Conservation (phyloP, 1,284 basidiomycete species). For the Cryptococcus wingfieldii region DNA sequence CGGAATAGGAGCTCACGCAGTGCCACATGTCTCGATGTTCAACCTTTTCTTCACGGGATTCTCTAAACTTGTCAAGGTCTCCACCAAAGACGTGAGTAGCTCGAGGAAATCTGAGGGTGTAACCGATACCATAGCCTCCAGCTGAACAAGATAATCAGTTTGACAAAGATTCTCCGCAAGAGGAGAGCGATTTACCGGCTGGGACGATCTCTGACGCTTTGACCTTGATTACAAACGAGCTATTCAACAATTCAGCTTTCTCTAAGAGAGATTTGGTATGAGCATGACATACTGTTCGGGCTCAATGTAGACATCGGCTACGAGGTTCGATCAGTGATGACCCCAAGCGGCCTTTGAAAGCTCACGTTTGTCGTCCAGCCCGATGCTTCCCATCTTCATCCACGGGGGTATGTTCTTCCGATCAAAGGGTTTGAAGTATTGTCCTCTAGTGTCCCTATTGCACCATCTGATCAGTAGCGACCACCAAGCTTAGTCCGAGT, state of each 20-base stretch:
- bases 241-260: slow-evolving; percentile 6
- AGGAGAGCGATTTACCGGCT: slow-evolving; percentile 54
- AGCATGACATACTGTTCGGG: slow-evolving; percentile 40
- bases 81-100: slow-evolving; percentile 64
- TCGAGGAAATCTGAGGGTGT: slow-evolving; percentile 72
- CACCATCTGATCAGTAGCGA: slow-evolving; percentile 16
- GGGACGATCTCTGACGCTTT: slow-evolving; percentile 83
- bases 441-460: slow-evolving; percentile 30
- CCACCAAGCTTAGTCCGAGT: not conserved
- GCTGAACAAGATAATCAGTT: slow-evolving; percentile 14
- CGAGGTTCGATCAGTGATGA: not conserved
- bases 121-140: slow-evolving; percentile 36
- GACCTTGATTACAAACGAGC: slow-evolving; percentile 65
- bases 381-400: slow-evolving; percentile 37
- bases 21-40: slow-evolving; percentile 47
- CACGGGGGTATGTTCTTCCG: slow-evolving; percentile 38
- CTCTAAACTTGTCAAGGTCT: slow-evolving; percentile 30
- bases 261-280: not conserved
- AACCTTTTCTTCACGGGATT: slow-evolving; percentile 33
- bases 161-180: not conserved
- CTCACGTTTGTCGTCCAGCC: slow-evolving; percentile 49
- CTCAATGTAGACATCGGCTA: slow-evolving; percentile 50
- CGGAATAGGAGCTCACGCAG: slow-evolving; percentile 23
- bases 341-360: not conserved
- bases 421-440: slow-evolving; percentile 48